Conservation (phyloP, 192 early-diverging fungal species). For the Geranomyces michiganensis region DNA sequence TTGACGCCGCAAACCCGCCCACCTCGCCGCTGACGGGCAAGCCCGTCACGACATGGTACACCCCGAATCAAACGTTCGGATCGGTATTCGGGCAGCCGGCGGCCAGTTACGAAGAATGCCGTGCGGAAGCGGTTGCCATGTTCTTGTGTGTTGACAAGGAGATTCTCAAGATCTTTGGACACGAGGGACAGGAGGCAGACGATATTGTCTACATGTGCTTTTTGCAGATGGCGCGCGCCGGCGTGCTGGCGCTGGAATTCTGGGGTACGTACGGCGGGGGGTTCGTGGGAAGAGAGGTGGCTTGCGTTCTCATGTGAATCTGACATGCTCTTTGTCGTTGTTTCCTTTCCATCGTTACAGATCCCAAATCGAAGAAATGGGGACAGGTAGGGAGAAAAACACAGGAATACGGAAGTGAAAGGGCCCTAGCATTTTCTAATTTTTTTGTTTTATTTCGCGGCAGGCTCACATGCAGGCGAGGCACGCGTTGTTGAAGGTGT, state of each 20-base stretch:
- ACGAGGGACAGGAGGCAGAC: slow-evolving; percentile 44
- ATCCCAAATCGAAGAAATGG: slow-evolving; percentile 39
- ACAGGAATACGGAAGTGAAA: too few species aligned
- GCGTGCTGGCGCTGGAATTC: slow-evolving; percentile 54
- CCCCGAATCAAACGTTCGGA: slow-evolving; percentile 61
- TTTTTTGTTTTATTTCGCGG: too few species aligned
- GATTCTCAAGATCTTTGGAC: slow-evolving; percentile 57
- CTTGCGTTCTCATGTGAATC: slow-evolving; percentile 35
- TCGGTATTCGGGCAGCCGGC: slow-evolving; percentile 56
- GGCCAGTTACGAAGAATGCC: slow-evolving; percentile 54
- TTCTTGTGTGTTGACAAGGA: slow-evolving; percentile 44
- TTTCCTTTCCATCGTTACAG: slow-evolving; percentile 3
- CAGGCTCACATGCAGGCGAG: slow-evolving; percentile 69
- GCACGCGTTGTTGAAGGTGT: slow-evolving; percentile 55
- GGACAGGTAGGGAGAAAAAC: too few species aligned
- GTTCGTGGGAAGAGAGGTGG: too few species aligned
- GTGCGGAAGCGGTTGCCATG: slow-evolving; percentile 62
- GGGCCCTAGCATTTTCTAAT: not conserved
- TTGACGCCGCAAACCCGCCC: slow-evolving; percentile 49
- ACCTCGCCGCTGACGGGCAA: slow-evolving; percentile 50
- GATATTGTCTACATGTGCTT: slow-evolving; percentile 57
- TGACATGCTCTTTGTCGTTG: not conserved
- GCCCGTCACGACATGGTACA: slow-evolving; percentile 57
- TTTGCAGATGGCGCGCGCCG: slow-evolving; percentile 63
- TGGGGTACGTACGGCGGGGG: slow-evolving; percentile 34